Percentiles rank a stretch among this genome's conserved stretches.
These are phyloP conservation scores for Kondoa malvinella DNA, from an alignment of 768 basidiomycete genomes.

Conservation along the genomic window DNA sequence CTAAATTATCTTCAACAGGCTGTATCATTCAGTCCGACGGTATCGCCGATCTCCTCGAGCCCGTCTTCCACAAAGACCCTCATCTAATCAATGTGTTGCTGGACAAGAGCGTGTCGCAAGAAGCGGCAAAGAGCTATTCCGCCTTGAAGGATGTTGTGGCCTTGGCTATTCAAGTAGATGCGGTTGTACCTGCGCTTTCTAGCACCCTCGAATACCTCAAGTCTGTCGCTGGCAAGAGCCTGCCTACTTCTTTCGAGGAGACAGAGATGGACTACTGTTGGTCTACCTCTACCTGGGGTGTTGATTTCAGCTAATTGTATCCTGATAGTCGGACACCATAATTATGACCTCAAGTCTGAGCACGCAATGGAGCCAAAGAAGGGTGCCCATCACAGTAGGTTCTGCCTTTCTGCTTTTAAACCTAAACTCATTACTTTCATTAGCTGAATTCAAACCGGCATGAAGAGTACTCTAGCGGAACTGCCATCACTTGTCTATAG, in stretches of 20 bases:
- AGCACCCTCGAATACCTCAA: conserved; percentile 30
- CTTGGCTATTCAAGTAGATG: conserved; percentile 28
- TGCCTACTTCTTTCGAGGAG: conserved; percentile 13
- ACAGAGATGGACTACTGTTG: conserved; percentile 9
- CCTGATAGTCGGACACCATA: background rate
- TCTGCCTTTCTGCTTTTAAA: background rate
- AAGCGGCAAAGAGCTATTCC: conserved; percentile 26
- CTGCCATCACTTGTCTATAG: no score
- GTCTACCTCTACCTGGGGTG: no score
- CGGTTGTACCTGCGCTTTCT: conserved; percentile 28
- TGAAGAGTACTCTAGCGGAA: no score
- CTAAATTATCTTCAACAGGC: background rate
- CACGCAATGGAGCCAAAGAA: background rate
- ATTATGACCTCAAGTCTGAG: background rate
- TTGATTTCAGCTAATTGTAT: no score
- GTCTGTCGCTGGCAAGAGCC: conserved; percentile 7
- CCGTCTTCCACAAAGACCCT: conserved; percentile 17
- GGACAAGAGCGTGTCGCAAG: conserved; percentile 28
- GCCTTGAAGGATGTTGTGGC: conserved; percentile 26
- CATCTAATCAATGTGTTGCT: conserved; percentile 24
- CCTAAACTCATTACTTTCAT: background rate
- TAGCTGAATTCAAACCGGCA: background rate
- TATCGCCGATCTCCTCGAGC: conserved; percentile 28
- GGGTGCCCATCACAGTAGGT: background rate
- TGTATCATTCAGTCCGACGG: conserved; percentile 30